Conservation (phyloP, 306 rosid species). For the Albizia julibrissin region DNA sequence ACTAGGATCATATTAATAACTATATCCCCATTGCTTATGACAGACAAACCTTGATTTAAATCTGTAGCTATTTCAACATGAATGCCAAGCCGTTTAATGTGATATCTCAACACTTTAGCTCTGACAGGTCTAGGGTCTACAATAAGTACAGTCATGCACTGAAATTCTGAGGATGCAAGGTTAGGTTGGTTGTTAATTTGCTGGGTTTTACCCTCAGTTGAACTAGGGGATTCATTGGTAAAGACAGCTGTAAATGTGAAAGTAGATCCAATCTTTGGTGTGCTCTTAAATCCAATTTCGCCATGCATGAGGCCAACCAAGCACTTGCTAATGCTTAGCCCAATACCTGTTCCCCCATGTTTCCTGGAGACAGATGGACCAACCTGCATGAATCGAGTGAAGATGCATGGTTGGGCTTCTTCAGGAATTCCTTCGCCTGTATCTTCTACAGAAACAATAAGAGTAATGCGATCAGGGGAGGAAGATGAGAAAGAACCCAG, state of each 20-base stretch:
- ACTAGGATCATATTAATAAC: conserved; percentile 61
- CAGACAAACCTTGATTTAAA: conserved; percentile 61
- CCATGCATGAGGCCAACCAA: conserved; percentile 96
- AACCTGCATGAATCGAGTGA: conserved; percentile 98
- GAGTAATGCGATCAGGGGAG: conserved; percentile 57
- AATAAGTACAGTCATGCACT: conserved; percentile 74
- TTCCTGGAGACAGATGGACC: conserved; percentile 86
- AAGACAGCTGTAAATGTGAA: conserved; percentile 91
- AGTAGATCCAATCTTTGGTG: conserved; percentile 84
- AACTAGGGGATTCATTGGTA: conserved; percentile 47
- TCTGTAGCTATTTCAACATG: conserved; percentile 68
- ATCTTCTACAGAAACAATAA: conserved; percentile 95
- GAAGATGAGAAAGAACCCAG: conserved; percentile 53
- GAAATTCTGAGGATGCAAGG: conserved; percentile 61
- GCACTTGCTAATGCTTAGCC: conserved; percentile 96
- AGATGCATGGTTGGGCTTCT: conserved; percentile 71
- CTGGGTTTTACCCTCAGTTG: conserved; percentile 54
- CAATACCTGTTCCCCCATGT: conserved; percentile 97
- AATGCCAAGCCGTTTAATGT: conserved; percentile 84
- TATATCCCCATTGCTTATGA: conserved; percentile 43
- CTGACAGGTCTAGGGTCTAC: conserved; percentile 80
- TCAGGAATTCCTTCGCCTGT: conserved; percentile 94
- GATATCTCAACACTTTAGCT: conserved; percentile 84
- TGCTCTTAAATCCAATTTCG: conserved; percentile 87
- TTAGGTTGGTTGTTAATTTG: conserved; percentile 60